Base-by-base conservation (phyloP, 495 filamentous ascomycete genomes). In the Daldinia vernicosa region DNA sequence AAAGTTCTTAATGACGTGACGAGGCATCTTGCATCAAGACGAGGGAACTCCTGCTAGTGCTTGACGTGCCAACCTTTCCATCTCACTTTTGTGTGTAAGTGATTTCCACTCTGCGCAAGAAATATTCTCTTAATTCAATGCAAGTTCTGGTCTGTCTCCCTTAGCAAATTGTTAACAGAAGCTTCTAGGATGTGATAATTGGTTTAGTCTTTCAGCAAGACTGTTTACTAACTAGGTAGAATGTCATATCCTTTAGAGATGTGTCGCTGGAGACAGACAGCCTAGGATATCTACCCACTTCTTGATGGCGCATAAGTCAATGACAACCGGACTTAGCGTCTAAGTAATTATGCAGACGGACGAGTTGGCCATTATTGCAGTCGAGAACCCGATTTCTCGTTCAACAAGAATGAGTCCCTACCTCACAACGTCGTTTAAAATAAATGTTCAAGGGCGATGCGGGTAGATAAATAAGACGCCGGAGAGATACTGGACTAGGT, bases 1-100 rank as follows among this genome's bases (percentile, higher is more conserved):
- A 12, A 14, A 19, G 17, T 67, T 67, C 33, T 60, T 60, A 28
- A 66, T 43, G 24, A 15, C 9, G 52, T 22, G 51, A 61, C 17
- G 39, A 54, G 15, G 19, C 37, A n/a, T n/a, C n/a, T n/a, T n/a
- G n/a, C n/a, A 32, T 43, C 28, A 47, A 24, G 50, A 56, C 19
- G 30, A 30, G 14, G 22, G 14, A 45, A 28, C 26, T 30, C 27
- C 5, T 53, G 6, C 6, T n/a, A 30, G 5, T 30, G 17, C 14
- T 24, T 27, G 12, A 30, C 11, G 7, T 28, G 50, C 5, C 26
- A 53, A 17, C 26, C 14, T 53, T 53, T 11, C 15, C 50, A 53
- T 53, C 24, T n/a, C 6, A 8, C 12, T 17, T 53, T 5, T 8
- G 8, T 24, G 14, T 22, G 22, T 24, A 12, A 22, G 43, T 12